Percentiles rank a stretch among this genome's conserved stretches.
Evolutionary conservation across 192 early-diverging fungal genomes (phyloP).

Genomic region (Dissophora globulifera): DNA sequence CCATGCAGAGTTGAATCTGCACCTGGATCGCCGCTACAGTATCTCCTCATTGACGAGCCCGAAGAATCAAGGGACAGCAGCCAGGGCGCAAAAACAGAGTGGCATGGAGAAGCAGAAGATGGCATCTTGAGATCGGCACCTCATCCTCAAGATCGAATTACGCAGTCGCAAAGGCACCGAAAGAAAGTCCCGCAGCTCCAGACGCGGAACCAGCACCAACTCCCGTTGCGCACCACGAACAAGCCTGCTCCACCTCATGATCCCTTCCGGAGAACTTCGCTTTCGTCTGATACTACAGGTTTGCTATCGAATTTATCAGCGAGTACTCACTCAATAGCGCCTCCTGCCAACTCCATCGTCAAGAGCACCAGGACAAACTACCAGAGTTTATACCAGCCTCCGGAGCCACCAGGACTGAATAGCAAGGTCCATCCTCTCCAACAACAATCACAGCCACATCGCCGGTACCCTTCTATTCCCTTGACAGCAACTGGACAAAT

Average conservation of each 20-base stretch:
- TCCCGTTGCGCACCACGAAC: conserved; percentile 30
- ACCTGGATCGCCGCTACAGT: conserved; percentile 30
- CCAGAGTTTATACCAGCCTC: conserved; percentile 28
- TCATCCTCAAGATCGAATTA: background rate
- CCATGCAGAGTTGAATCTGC: background rate
- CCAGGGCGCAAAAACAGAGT: background rate
- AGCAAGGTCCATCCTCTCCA: background rate
- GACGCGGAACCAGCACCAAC: conserved; percentile 3
- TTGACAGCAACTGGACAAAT: conserved; percentile 27
- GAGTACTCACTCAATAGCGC: background rate
- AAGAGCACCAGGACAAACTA: background rate
- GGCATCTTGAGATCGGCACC: conserved; percentile 15
- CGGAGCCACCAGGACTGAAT: conserved; percentile 6
- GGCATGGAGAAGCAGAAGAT: background rate
- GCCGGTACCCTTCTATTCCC: background rate
- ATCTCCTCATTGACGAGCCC: conserved; percentile 16
- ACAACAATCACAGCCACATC: background rate
- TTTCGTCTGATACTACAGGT: background rate
- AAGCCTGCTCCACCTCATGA: conserved; percentile 41
- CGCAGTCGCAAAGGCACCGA: conserved; percentile 5
- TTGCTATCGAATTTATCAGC: background rate
- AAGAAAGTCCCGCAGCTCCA: background rate
- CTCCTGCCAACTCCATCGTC: background rate
- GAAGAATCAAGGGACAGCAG: background rate
- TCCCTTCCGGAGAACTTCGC: conserved; percentile 31